Percentiles rank a stretch among this genome's conserved stretches.
phyloP scores from a whole-genome alignment of 192 early-diverging fungal genomes.

The Diversispora epigaea region DNA sequence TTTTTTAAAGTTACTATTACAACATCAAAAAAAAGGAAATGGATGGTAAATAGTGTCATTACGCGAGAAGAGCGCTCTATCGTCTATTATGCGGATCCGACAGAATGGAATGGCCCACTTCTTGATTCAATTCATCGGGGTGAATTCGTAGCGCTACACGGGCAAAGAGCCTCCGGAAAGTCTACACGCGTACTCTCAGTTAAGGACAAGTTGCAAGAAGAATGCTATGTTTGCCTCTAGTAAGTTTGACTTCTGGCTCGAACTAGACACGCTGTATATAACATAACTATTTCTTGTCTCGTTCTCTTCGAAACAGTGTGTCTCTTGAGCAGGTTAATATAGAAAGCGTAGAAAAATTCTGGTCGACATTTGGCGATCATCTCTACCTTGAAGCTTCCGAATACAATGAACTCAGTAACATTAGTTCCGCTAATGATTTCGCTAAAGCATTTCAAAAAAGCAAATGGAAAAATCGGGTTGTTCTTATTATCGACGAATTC shows the following conservation, averaged over 20 bases:
- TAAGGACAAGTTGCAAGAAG: slow-evolving; percentile 18
- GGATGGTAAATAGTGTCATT: slow-evolving; percentile 30
- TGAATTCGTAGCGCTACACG: slow-evolving; percentile 31
- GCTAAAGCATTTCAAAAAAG: background rate
- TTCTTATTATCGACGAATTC: slow-evolving; percentile 31
- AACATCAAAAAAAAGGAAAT: slow-evolving; percentile 26
- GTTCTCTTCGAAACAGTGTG: slow-evolving; percentile 18
- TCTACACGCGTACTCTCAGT: slow-evolving; percentile 32
- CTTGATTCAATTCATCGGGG: slow-evolving; percentile 28
- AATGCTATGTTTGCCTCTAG: slow-evolving; percentile 32
- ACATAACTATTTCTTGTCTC: too few species aligned
- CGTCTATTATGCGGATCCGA: slow-evolving; percentile 25
- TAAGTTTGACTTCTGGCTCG: slow-evolving; percentile 26
- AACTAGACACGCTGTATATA: too few species aligned
- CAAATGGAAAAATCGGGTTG: background rate
- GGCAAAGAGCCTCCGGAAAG: slow-evolving; percentile 33
- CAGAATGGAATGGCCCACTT: slow-evolving; percentile 22
- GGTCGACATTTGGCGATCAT: background rate
- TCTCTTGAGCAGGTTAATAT: slow-evolving; percentile 26
- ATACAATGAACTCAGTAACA: background rate
- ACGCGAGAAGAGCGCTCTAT: slow-evolving; percentile 13
- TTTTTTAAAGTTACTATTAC: slow-evolving; percentile 15
- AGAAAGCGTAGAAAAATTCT: slow-evolving; percentile 5
- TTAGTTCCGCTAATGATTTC: slow-evolving; percentile 31
- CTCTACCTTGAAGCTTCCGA: background rate